Evolutionary conservation across 192 early-diverging fungal species (phyloP), one percentile per base, ranked within the genome.

Genomic region (Dissophora ornata): DNA sequence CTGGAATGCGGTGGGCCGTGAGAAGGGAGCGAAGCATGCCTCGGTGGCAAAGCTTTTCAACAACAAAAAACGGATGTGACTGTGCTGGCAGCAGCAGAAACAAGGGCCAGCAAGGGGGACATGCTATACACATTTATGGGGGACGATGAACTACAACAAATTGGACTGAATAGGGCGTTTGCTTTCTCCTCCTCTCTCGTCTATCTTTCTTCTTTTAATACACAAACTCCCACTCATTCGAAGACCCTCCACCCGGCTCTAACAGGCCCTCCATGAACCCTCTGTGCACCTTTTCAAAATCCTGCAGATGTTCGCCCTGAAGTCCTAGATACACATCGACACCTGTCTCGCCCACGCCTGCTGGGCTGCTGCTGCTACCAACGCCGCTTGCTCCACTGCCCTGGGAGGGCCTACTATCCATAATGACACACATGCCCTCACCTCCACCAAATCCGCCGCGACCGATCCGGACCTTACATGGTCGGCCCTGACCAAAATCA

Each of bases 351-450:
- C 42, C 60, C 1, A 1, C 34, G 0, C 49, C 25, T 29, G 29
- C 33, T 9, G 19, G 24, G 34, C 36, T 32, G 22, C 16, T 52
- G n/a, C 67, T 28, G 2, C 10, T 10, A 12, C 34, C 34, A 4
- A 32, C 50, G 12, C 25, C 52, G 4, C 5, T 26, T 18, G 4
- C 33, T 11, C 18, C 22, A n/a, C 9, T 28, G 7, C 13, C 7
- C 36, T n/a, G 26, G 8, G 33, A 16, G 6, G 59, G 61, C 3
- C 10, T 46, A 26, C 73, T 61, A 44, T 67, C 73, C 73, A 77
- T 77, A 11, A 77, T 77, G 16, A 77, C 33, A 25, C 73, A 77
- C 73, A 77, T 77, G 4, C 73, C 73, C 40, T 77, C 73, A 3
- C 73, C 73, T 16, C 73, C 73, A 21, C 73, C 65, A 57, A 77